Evolutionary conservation across 768 basidiomycete genomes (phyloP).

Genomic region (Termitomyces sp.): DNA sequence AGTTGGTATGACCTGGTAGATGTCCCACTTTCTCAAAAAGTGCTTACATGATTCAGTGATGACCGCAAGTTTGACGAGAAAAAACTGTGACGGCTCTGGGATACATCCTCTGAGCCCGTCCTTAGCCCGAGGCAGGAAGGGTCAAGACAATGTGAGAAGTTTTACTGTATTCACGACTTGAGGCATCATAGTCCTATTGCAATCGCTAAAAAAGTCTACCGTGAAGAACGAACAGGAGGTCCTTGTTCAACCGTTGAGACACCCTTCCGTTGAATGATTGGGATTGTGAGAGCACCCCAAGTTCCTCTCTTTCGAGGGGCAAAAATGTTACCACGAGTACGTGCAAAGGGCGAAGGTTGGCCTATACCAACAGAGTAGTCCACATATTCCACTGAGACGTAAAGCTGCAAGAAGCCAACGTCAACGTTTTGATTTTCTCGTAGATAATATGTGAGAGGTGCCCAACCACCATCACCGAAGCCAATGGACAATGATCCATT

Average conservation of each 20-base stretch:
- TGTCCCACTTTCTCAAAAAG: no score
- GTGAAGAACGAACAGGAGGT: no score
- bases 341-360: background rate
- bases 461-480: background rate
- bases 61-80: no score
- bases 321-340: background rate
- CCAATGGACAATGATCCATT: background rate
- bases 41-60: no score
- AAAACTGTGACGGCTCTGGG: no score
- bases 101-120: no score
- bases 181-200: no score
- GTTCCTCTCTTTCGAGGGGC: background rate
- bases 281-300: constrained; percentile 1
- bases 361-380: background rate
- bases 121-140: no score
- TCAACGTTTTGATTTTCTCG: background rate
- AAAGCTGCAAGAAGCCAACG: constrained; percentile 1
- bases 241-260: background rate
- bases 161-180: no score
- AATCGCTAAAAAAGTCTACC: no score
- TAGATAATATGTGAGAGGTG: background rate
- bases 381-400: background rate
- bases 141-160: no score
- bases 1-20: no score
- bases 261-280: background rate